Evolutionary conservation across 2,329 filamentous ascomycete species (phyloP), one percentile per base, ranked within the genome.

Genomic region (Xylaria sp.): DNA sequence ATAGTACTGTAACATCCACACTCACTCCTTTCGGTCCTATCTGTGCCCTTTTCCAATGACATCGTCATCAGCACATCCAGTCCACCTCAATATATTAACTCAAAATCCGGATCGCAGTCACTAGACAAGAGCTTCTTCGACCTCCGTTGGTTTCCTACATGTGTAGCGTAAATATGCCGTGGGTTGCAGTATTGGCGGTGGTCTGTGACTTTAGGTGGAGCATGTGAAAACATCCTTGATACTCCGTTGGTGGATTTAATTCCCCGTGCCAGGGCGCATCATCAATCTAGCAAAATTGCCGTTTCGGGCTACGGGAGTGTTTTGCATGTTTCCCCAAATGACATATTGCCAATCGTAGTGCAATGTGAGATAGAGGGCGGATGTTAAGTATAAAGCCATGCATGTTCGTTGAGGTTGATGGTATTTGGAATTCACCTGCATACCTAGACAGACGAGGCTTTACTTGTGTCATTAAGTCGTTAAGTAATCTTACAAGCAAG

Each of bases 171-270:
- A n/a, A n/a, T 5, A 31, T 14, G 31, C 12, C 3, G 19, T 17
- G 19, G 40, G 23, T 31, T 25, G 43, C 14, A 28, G 50, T 42
- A 42, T 54, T 31, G 8, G 46, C 54, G n/a, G 37, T 28, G 53
- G 37, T 43, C 38, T 19, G 37, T n/a, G n/a, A n/a, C n/a, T n/a
- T 28, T 46, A n/a, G 49, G 55, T 59, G 63, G 59, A 56, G 54
- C 25, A 14, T 3, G 46, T 53, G 2, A n/a, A n/a, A 38, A 38
- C 17, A 31, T 49, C 28, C 45, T n/a, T 25, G 45, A 60, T 35
- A 51, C 59, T 56, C 47, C n/a, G 63, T 65, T 65, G 63, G 63
- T 65, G 63, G 63, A 65, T 59, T 46, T 59, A 65, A 56, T 54
- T 21, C 17, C 11, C 19, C 47, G n/a, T 33, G n/a, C 38, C 38